Evolutionary conservation across 2,329 filamentous ascomycete species (phyloP), one percentile per base, ranked within the genome.

Genomic region (Talaromyces sp.): DNA sequence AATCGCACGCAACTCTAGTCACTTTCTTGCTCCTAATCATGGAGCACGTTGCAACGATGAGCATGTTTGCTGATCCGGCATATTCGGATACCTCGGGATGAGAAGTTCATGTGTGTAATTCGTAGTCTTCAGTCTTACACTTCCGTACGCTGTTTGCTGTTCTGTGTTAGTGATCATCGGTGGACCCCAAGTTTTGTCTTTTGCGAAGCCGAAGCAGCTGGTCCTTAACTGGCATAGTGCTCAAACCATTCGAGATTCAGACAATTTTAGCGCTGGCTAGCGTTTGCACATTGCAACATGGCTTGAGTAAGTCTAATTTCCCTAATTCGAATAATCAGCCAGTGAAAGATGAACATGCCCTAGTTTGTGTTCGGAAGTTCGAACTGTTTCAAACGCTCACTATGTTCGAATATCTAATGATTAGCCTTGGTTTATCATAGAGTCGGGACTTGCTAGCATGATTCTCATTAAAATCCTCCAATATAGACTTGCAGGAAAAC

Each of bases 11-110:
- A 41, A 16, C 6, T 52, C 14, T 24, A 11, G 33, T 24, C 43
- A 14, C n/a, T 37, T 56, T 24, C 9, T 43, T 52, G 59, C 27
- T 16, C 35, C 33, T 61, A 8, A n/a, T 7, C 5, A 31, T 50
- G 47, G 24, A 61, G 49, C 33, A 35, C 10, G 16, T 50, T 52
- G 59, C 45, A 49, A 43, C 3, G 43, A 35, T n/a, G 19, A 13
- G 27, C 22, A 14, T 33, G 35, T 39, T 61, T 52, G 59, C 45
- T 52, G 45, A 52, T 61, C 59, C 45, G 45, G 59, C 33, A 13
- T 52, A 37, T 52, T 52, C 59, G 59, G 43, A 13, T n/a, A 8
- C 11, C 13, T 50, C 33, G 31, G 58, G 8, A 31, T 22, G 49
- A 49, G 16, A 13, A 33, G 1, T 47, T 13, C 13, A 37, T 47